Evolutionary conservation across 371 early-diverging fungal genomes (phyloP).

Genomic region (Furculomyces boomerangus): DNA sequence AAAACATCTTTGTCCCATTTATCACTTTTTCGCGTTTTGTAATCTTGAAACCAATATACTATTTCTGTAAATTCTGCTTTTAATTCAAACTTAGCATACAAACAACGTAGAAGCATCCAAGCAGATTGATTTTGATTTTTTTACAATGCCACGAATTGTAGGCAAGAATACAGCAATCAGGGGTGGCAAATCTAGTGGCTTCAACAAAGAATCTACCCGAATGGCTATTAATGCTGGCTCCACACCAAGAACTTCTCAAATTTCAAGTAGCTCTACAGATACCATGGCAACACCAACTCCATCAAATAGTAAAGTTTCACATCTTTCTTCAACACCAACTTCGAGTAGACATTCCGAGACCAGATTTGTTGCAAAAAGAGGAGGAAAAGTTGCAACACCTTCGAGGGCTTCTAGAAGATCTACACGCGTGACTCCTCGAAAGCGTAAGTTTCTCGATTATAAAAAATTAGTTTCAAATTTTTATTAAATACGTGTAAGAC

Average conservation of each 20-base stretch:
- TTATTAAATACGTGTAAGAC: too few species aligned
- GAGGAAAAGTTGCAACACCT: background rate
- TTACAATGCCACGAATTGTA: constrained; percentile 1
- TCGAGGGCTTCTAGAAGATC: constrained; percentile 41
- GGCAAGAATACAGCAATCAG: constrained; percentile 3
- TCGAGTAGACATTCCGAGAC: background rate
- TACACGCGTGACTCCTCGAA: constrained; percentile 32
- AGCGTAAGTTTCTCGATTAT: too few species aligned
- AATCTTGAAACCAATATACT: too few species aligned
- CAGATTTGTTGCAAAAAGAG: background rate
- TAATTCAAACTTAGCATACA: too few species aligned
- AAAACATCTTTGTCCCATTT: too few species aligned
- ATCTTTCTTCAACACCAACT: too few species aligned
- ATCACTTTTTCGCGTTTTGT: too few species aligned
- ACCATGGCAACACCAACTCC: background rate
- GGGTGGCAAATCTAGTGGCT: background rate
- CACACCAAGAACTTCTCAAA: background rate
- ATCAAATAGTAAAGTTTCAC: background rate
- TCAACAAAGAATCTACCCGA: background rate
- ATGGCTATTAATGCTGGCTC: background rate
- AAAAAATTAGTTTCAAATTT: too few species aligned
- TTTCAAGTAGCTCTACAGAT: background rate
- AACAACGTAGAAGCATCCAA: too few species aligned
- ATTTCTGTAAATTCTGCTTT: too few species aligned
- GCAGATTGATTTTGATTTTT: too few species aligned